Percentiles rank a stretch among this genome's conserved stretches.
Conservation (phyloP, 169 alveolate species). For the Amoebophrya sp. region DNA sequence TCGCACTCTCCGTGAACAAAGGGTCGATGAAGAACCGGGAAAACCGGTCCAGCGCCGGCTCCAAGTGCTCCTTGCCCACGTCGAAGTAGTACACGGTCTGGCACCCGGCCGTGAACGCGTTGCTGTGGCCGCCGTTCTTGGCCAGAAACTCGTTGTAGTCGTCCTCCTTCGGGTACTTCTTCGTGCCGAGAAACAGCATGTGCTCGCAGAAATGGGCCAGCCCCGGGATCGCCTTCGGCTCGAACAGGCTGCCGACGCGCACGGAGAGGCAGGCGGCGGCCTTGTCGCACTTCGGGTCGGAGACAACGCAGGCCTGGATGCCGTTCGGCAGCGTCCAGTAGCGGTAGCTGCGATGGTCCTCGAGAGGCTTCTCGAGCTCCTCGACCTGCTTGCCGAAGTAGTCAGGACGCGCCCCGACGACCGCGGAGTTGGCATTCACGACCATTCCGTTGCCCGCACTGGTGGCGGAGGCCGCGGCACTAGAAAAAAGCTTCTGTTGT, state of each 20-base stretch:
- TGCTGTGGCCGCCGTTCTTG: conserved; percentile 58
- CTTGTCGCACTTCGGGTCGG: conserved; percentile 50
- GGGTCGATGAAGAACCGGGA: background rate
- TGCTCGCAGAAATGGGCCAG: conserved; percentile 84
- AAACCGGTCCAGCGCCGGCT: background rate
- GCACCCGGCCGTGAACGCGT: conserved; percentile 55
- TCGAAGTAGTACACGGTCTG: conserved; percentile 53
- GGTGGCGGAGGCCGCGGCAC: no score
- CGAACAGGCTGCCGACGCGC: conserved; percentile 46
- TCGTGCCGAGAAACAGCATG: conserved; percentile 69
- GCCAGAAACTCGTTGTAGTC: conserved; percentile 42
- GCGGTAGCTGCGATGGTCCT: conserved; percentile 18
- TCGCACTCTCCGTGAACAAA: background rate
- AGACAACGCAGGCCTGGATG: conserved; percentile 38
- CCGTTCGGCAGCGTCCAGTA: conserved; percentile 32
- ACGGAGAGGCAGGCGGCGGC: conserved; percentile 53
- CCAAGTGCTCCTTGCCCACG: conserved; percentile 28
- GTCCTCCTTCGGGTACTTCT: conserved; percentile 54
- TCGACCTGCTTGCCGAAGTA: no score
- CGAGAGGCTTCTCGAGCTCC: background rate
- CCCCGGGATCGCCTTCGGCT: conserved; percentile 53
- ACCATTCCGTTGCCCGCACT: no score
- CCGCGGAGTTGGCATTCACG: no score
- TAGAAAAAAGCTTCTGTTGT: no score
- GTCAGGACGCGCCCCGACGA: no score